phyloP scores from a whole-genome alignment of 768 basidiomycete genomes.

The Boletus huronensis region DNA sequence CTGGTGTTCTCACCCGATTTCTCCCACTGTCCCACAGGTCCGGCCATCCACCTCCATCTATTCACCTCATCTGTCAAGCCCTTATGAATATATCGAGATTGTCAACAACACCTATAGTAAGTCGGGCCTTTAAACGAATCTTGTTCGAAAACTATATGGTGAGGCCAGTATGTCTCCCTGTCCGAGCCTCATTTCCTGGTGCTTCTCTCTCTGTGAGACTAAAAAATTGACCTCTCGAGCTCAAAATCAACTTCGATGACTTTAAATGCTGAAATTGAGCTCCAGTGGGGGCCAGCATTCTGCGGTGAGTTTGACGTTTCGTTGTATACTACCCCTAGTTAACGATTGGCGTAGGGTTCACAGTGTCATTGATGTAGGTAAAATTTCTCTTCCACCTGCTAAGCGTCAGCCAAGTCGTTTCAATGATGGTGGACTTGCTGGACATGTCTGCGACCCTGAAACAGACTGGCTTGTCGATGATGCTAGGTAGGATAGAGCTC shows the following conservation, averaged over 20 bases:
- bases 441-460: background rate
- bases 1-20: background rate
- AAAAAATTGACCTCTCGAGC: background rate
- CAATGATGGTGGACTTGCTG: background rate
- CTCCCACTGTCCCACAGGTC: background rate
- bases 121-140: background rate
- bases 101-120: background rate
- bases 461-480: background rate
- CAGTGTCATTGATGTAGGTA: conserved; percentile 2
- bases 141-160: background rate
- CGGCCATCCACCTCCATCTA: background rate
- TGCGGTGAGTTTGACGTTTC: conserved; percentile 2
- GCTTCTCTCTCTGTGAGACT: background rate
- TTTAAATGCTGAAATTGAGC: background rate
- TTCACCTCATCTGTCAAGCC: background rate
- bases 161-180: background rate
- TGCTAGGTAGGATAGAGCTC: background rate
- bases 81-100: background rate
- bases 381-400: background rate
- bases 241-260: background rate
- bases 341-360: background rate
- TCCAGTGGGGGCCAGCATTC: background rate
- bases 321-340: background rate
- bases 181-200: too few relatives aligned
- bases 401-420: background rate